phyloP scores from a whole-genome alignment of 805 yeast species.

The Lipomyces kockii region DNA sequence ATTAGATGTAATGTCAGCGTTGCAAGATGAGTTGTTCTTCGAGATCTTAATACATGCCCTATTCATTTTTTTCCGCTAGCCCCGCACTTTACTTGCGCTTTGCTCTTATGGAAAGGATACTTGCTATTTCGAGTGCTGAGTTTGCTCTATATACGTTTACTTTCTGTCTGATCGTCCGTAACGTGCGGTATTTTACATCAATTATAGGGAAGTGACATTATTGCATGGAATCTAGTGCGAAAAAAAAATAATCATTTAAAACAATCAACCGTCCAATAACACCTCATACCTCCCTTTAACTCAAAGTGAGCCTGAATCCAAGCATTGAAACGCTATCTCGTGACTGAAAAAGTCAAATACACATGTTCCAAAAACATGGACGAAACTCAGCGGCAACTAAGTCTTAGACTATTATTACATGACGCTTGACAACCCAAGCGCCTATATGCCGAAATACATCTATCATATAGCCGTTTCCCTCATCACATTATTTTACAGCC shows the following conservation, averaged over 20 bases:
- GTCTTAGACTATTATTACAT: background rate
- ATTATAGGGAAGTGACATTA: background rate
- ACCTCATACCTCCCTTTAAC: background rate
- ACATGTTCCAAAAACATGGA: background rate
- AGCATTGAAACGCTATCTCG: background rate
- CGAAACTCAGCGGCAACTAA: background rate
- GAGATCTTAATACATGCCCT: background rate
- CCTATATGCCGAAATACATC: background rate
- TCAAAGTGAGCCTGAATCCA: background rate
- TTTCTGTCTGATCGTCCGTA: background rate
- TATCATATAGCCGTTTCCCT: background rate
- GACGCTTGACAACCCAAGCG: background rate
- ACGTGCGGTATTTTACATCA: background rate
- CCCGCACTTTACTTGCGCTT: background rate
- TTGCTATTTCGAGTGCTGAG: too few relatives aligned
- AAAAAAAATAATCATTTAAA: background rate
- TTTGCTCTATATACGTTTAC: too few relatives aligned
- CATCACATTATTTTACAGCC: conserved; percentile 32
- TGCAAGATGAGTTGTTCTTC: background rate
- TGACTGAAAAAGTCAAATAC: background rate
- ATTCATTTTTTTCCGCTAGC: background rate
- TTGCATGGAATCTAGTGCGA: background rate
- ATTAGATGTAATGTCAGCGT: background rate
- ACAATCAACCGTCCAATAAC: background rate
- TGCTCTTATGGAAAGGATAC: background rate